Percentiles rank a stretch among this genome's conserved stretches.
Evolutionary conservation across 2,329 filamentous ascomycete genomes (phyloP).

Genomic region (Calonectria fujianensis): DNA sequence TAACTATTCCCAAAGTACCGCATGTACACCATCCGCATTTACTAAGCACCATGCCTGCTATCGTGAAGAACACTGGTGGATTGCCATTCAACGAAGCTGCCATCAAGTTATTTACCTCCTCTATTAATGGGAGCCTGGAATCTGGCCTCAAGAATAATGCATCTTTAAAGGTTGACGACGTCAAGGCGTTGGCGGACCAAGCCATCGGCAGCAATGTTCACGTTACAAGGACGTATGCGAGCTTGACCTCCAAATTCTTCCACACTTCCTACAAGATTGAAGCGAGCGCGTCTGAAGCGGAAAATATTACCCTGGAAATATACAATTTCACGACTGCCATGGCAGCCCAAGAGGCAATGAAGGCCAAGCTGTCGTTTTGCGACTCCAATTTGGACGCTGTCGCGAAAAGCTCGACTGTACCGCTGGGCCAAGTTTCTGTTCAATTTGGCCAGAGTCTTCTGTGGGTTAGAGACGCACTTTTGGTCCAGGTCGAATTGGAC

Average conservation of each 20-base stretch:
- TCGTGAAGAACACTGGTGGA: background rate
- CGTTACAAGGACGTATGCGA: background rate
- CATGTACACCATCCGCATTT: background rate
- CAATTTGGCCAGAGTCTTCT: background rate
- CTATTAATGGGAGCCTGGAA: background rate
- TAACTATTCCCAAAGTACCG: no score
- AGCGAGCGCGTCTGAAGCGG: background rate
- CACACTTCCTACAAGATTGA: background rate
- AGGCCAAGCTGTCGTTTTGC: background rate
- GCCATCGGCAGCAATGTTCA: background rate
- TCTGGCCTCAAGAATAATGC: constrained; percentile 1
- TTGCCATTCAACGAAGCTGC: background rate
- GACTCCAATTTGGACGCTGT: background rate
- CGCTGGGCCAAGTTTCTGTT: background rate
- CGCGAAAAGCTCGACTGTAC: background rate
- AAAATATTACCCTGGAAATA: background rate
- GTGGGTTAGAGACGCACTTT: background rate
- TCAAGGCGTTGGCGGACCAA: background rate
- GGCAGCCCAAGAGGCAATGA: background rate
- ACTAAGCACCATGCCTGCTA: background rate
- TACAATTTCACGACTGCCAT: background rate
- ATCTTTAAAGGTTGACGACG: background rate
- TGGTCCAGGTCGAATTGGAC: background rate
- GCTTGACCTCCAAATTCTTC: background rate
- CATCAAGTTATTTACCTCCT: background rate